A percentile compares a stretch with the other conserved stretches of the same genome.
Evolutionary conservation across 1,284 basidiomycete species (phyloP).

Genomic region (Moesziomyces sp.): DNA sequence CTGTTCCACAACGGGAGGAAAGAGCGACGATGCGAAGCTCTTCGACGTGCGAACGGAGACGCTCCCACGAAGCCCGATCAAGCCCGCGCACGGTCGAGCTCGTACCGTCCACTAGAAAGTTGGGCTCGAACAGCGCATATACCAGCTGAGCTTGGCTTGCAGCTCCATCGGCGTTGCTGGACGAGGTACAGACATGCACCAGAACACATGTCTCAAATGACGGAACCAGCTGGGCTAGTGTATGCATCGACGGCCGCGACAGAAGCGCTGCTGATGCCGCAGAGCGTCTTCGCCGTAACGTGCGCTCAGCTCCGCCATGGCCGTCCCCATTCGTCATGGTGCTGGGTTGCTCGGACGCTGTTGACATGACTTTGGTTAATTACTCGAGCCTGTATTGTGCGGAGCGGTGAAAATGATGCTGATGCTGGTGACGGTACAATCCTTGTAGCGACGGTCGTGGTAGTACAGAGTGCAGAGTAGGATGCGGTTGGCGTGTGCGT

Average conservation of each 20-base stretch:
- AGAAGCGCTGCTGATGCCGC: conserved; percentile 44
- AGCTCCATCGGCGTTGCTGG: background rate
- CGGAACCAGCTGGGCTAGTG: conserved; percentile 24
- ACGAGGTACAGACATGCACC: conserved; percentile 18
- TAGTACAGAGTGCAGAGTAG: too few species aligned
- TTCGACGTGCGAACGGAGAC: conserved; percentile 42
- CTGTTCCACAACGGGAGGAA: conserved; percentile 7
- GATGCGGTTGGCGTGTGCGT: too few species aligned
- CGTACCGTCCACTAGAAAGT: conserved; percentile 37
- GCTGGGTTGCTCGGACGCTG: background rate
- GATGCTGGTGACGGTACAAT: too few species aligned
- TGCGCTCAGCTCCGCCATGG: background rate
- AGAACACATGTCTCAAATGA: conserved; percentile 48
- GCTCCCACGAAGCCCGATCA: conserved; percentile 43
- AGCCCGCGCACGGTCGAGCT: conserved; percentile 16
- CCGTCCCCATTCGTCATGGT: background rate
- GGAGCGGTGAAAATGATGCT: too few species aligned
- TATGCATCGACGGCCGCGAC: conserved; percentile 39
- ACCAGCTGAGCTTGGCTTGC: conserved; percentile 8
- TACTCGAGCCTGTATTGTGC: too few species aligned
- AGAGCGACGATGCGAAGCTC: conserved; percentile 45
- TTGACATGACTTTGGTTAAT: too few species aligned
- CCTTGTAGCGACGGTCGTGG: too few species aligned
- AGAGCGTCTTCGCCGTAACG: conserved; percentile 41
- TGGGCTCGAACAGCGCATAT: conserved; percentile 49